Percentiles rank a stretch among this genome's conserved stretches.
Conservation (phyloP, 768 basidiomycete genomes). For the Gautieria morchelliformis region DNA sequence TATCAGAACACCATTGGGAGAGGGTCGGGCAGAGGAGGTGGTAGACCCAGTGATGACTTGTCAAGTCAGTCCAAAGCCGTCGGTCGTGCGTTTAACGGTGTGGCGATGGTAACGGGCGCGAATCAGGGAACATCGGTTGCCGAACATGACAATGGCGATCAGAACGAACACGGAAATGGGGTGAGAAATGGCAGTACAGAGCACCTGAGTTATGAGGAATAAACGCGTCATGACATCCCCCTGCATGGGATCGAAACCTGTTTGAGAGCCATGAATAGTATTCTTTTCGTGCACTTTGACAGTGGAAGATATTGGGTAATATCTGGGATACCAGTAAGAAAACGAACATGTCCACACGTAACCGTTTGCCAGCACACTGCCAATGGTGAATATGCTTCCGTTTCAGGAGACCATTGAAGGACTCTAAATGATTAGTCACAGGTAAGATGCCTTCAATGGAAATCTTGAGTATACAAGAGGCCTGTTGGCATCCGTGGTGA, state of each 20-base stretch:
- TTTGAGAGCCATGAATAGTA: conserved; percentile 1
- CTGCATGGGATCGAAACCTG: neutral
- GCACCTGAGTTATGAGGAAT: too few species aligned
- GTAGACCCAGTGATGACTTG: too few species aligned
- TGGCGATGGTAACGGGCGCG: too few species aligned
- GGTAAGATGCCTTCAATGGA: conserved; percentile 16
- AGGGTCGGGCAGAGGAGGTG: too few species aligned
- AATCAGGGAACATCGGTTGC: too few species aligned
- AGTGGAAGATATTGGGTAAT: conserved; percentile 16
- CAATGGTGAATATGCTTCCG: conserved; percentile 18
- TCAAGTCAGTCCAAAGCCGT: too few species aligned
- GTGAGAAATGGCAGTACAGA: too few species aligned
- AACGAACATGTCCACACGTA: conserved; percentile 23
- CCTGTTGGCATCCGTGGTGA: conserved; percentile 16
- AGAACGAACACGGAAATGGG: too few species aligned
- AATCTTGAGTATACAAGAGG: conserved; percentile 17
- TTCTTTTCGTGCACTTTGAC: neutral
- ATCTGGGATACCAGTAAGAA: conserved; percentile 12
- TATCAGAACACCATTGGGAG: too few species aligned
- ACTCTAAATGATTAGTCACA: conserved; percentile 29
- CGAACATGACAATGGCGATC: too few species aligned
- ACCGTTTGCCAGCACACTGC: conserved; percentile 19
- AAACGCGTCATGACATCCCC: too few species aligned
- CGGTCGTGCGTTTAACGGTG: too few species aligned
- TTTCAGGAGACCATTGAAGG: conserved; percentile 26